A percentile compares a stretch with the other conserved stretches of the same genome.
Conservation (phyloP, 2,329 filamentous ascomycete species). For the Xylariaceae sp. region DNA sequence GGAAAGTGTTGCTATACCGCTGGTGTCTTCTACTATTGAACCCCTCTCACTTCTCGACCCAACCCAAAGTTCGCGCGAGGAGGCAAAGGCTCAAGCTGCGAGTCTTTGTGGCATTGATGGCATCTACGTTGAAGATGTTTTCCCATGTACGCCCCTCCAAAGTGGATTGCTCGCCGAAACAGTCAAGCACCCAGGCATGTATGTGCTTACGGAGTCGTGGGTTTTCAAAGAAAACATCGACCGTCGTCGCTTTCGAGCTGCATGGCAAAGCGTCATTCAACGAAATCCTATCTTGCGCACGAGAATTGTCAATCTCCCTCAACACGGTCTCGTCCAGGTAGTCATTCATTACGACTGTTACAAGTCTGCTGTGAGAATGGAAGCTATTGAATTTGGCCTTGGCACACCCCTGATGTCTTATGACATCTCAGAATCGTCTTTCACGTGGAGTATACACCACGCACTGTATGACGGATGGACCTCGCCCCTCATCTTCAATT, state of each 20-base stretch:
- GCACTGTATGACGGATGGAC: background rate
- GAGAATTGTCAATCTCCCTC: background rate
- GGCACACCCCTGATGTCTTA: background rate
- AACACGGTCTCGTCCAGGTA: background rate
- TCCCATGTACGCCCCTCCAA: slow-evolving; percentile 28
- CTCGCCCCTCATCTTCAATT: background rate
- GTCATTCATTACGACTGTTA: background rate
- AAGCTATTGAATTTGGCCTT: background rate
- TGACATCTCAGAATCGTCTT: background rate
- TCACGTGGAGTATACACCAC: background rate
- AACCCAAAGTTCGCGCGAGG: no score
- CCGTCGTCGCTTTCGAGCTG: background rate
- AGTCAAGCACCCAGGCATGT: background rate
- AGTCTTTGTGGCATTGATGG: slow-evolving; percentile 2
- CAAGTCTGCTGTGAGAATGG: background rate
- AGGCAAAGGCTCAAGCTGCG: no score
- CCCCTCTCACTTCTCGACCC: slow-evolving; percentile 5
- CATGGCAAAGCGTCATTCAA: background rate
- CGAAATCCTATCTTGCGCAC: background rate
- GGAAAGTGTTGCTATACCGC: no score
- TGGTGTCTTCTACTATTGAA: no score
- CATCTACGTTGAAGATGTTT: slow-evolving; percentile 13
- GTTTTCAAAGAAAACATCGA: background rate
- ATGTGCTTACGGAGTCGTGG: background rate
- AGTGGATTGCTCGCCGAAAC: slow-evolving; percentile 18